phyloP scores from a whole-genome alignment of 495 filamentous ascomycete species.

The Rusavskia elegans region DNA sequence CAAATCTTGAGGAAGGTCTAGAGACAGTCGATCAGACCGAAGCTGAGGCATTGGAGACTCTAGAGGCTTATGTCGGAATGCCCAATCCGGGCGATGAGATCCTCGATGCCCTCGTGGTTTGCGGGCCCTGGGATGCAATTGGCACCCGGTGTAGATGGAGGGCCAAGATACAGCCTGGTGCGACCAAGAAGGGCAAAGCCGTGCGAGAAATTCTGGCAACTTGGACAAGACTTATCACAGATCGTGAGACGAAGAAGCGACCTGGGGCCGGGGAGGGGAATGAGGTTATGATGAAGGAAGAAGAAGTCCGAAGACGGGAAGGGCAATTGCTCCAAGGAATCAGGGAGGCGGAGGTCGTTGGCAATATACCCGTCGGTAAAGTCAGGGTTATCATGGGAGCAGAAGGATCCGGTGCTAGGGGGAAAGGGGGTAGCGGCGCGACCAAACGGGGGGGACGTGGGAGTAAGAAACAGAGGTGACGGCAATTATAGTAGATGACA shows the following conservation, averaged over 20 bases:
- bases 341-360: constrained; percentile 70
- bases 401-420: constrained; percentile 29
- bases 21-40: constrained; percentile 44
- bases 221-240: constrained; percentile 43
- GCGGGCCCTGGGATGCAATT: constrained; percentile 78
- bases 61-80: constrained; percentile 63
- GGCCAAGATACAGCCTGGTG: constrained; percentile 80
- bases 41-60: constrained; percentile 32
- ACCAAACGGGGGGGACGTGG: constrained; percentile 31
- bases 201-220: constrained; percentile 68
- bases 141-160: constrained; percentile 63
- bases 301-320: constrained; percentile 69
- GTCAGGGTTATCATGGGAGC: constrained; percentile 57
- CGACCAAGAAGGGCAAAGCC: constrained; percentile 87
- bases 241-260: constrained; percentile 23
- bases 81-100: constrained; percentile 74
- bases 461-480: constrained; percentile 22
- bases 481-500: not conserved
- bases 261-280: constrained; percentile 28
- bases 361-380: constrained; percentile 70
- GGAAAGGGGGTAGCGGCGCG: constrained; percentile 26
- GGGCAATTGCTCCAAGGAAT: constrained; percentile 64
- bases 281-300: constrained; percentile 42
- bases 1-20: constrained; percentile 30
- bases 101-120: constrained; percentile 76